Evolutionary conservation across 805 yeast genomes (phyloP).

Genomic region (Kuraishia piskuri): DNA sequence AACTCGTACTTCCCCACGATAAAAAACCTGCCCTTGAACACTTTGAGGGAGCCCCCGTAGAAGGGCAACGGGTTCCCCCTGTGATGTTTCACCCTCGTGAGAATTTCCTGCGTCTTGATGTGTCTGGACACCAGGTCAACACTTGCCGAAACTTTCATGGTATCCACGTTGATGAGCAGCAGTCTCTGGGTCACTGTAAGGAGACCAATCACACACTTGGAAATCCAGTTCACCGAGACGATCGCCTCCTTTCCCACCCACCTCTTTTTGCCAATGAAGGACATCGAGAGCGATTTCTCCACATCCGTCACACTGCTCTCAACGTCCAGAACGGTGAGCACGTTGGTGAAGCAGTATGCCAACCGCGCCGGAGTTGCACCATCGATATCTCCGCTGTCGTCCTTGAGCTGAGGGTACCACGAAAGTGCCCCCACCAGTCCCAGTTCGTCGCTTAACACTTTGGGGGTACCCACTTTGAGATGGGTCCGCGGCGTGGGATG

Average conservation of each 20-base stretch:
- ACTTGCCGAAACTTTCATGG: slow-evolving; percentile 24
- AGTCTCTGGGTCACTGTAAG: slow-evolving; percentile 39
- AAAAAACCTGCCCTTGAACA: slow-evolving; percentile 39
- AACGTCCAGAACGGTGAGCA: slow-evolving; percentile 46
- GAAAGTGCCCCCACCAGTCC: slow-evolving; percentile 37
- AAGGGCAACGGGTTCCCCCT: not conserved
- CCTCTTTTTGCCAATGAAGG: slow-evolving; percentile 30
- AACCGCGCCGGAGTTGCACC: slow-evolving; percentile 29
- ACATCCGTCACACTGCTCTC: slow-evolving; percentile 19
- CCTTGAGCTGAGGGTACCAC: slow-evolving; percentile 54
- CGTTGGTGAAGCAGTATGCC: slow-evolving; percentile 65
- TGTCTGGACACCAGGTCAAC: slow-evolving; percentile 33
- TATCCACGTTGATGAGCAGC: slow-evolving; percentile 29
- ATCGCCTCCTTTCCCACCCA: slow-evolving; percentile 41
- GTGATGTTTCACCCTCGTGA: not conserved
- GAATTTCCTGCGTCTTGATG: slow-evolving; percentile 13
- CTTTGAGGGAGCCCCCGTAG: slow-evolving; percentile 7
- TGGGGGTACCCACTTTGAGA: slow-evolving; percentile 42
- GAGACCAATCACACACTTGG: slow-evolving; percentile 26
- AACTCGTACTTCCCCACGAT: slow-evolving; percentile 44
- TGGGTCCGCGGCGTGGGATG: slow-evolving; percentile 44
- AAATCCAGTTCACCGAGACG: slow-evolving; percentile 51
- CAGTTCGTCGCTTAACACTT: slow-evolving; percentile 18
- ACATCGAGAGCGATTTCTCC: slow-evolving; percentile 17
- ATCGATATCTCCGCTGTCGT: slow-evolving; percentile 16